These are phyloP conservation scores for Diplodia corticola DNA, from an alignment of 2,329 filamentous ascomycete species.

Conservation along the genomic window DNA sequence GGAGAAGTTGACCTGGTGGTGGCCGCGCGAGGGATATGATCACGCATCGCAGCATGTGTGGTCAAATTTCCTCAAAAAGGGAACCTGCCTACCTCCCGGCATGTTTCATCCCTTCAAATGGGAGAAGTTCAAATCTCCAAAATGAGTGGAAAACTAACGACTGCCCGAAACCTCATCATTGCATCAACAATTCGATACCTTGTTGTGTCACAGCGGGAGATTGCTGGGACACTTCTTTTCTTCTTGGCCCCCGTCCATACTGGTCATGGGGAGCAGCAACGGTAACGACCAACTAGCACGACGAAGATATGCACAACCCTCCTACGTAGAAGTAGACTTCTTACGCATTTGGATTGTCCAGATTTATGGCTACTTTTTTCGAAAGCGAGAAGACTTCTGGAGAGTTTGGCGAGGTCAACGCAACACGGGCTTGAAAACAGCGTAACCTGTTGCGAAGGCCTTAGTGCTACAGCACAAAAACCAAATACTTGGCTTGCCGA, in stretches of 20 bases:
- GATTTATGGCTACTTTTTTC: neutral
- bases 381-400: neutral
- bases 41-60: constrained; percentile 20
- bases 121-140: constrained; percentile 8
- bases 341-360: neutral
- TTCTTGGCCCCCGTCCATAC: neutral
- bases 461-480: neutral
- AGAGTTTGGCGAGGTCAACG: neutral
- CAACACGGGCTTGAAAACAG: neutral
- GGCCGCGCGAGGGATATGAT: constrained; percentile 18
- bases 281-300: neutral
- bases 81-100: constrained; percentile 12
- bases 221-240: neutral
- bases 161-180: neutral
- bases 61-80: constrained; percentile 14
- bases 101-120: constrained; percentile 23
- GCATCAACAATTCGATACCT: neutral
- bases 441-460: neutral
- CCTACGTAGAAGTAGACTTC: neutral
- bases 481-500: neutral
- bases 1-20: constrained; percentile 22
- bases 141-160: neutral
- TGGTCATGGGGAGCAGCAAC: neutral
- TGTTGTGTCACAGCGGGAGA: neutral
- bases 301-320: neutral